phyloP scores from a whole-genome alignment of 2,329 filamentous ascomycete species.

The Calonectria multiphialidica region DNA sequence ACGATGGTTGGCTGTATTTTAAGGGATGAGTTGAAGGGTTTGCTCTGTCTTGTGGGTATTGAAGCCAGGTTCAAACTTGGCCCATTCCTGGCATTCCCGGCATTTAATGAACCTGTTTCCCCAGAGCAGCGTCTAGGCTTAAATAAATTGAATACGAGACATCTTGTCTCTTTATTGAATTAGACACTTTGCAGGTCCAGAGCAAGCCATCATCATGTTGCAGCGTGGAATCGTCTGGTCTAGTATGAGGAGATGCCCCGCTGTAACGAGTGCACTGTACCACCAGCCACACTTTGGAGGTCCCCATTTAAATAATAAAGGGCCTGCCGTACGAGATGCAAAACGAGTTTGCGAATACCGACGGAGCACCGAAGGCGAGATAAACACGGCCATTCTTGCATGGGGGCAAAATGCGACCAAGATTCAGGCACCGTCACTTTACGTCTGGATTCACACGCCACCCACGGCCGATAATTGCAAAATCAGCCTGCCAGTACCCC shows the following conservation, averaged over 20 bases:
- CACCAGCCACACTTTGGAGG: background rate
- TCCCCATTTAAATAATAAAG: constrained; percentile 2
- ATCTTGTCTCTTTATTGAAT: background rate
- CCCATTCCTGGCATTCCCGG: background rate
- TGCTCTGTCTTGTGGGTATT: background rate
- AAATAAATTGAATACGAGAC: background rate
- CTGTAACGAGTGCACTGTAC: background rate
- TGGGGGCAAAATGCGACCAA: constrained; percentile 19
- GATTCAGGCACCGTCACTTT: constrained; percentile 17
- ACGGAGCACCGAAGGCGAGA: constrained; percentile 36
- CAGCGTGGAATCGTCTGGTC: background rate
- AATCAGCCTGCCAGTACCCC: background rate
- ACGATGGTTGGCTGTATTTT: background rate
- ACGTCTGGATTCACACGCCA: constrained; percentile 15
- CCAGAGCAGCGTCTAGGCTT: background rate
- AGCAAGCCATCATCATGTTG: background rate
- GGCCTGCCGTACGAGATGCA: background rate
- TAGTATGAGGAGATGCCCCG: background rate
- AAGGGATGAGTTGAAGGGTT: background rate
- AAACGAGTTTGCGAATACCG: constrained; percentile 39
- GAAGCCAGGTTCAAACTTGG: background rate
- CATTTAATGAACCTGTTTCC: background rate
- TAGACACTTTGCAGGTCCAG: no score
- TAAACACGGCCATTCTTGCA: constrained; percentile 25
- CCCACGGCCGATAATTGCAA: background rate